Conservation (phyloP, 2,329 filamentous ascomycete genomes). For the Botrytis fragariae region DNA sequence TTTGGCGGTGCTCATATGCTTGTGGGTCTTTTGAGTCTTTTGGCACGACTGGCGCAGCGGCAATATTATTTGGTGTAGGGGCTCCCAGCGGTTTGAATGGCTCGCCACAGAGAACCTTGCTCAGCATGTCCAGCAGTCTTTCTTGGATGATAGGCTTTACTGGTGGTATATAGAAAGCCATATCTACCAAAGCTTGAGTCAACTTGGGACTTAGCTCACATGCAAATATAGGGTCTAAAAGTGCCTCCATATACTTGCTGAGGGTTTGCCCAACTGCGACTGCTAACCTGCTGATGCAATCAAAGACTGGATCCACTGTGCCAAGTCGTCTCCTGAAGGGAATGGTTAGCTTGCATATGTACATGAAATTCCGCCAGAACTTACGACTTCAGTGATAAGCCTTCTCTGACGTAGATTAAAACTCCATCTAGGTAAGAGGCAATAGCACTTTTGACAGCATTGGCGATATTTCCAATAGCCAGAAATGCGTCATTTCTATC, state of each 20-base stretch:
- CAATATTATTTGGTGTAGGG: constrained; percentile 76
- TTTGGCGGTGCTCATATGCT: constrained; percentile 75
- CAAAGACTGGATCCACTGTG: constrained; percentile 76
- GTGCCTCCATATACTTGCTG: constrained; percentile 96
- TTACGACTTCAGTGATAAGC: constrained; percentile 74
- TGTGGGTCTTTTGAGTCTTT: constrained; percentile 84
- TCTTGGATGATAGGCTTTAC: constrained; percentile 93
- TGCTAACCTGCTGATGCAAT: constrained; percentile 95
- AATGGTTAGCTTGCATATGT: constrained; percentile 32
- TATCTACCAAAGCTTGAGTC: constrained; percentile 93
- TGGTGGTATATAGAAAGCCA: constrained; percentile 97
- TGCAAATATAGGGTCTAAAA: constrained; percentile 94
- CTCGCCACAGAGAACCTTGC: constrained; percentile 86
- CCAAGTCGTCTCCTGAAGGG: constrained; percentile 41
- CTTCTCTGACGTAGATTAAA: constrained; percentile 88
- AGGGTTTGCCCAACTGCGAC: constrained; percentile 93
- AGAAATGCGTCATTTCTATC: constrained; percentile 92
- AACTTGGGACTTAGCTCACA: constrained; percentile 92
- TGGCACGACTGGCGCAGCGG: constrained; percentile 75
- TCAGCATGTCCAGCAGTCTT: constrained; percentile 89
- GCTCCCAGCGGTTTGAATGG: constrained; percentile 91
- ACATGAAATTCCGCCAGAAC: constrained; percentile 26
- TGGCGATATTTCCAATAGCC: constrained; percentile 93
- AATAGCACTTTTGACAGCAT: constrained; percentile 93
- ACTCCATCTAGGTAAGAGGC: constrained; percentile 94